Conservation (phyloP, 2,329 filamentous ascomycete genomes). For the Aspergillus oerlinghausenensis region DNA sequence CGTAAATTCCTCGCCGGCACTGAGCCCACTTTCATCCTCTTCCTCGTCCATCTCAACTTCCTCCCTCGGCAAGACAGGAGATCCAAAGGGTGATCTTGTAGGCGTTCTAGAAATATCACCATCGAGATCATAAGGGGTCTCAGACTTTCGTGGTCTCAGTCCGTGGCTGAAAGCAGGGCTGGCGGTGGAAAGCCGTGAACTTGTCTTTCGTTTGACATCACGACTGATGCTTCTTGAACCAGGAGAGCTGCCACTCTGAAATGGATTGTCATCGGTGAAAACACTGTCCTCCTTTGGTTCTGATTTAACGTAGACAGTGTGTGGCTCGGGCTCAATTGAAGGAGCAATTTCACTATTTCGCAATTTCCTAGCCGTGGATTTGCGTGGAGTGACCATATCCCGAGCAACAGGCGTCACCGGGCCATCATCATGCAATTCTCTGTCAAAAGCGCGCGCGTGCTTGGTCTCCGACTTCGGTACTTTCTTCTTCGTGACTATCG, state of each 20-base stretch:
- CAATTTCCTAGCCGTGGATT: slow-evolving; percentile 48
- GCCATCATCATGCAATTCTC: slow-evolving; percentile 28
- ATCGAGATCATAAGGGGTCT: slow-evolving; percentile 34
- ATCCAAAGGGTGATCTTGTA: slow-evolving; percentile 56
- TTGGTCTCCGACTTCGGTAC: slow-evolving; percentile 33
- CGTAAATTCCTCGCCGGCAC: slow-evolving; percentile 83
- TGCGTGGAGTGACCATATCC: slow-evolving; percentile 28
- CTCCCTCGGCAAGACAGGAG: slow-evolving; percentile 39
- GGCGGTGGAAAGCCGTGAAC: slow-evolving; percentile 38
- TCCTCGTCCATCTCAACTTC: slow-evolving; percentile 39
- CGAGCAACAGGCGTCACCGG: slow-evolving; percentile 35
- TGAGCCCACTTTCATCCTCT: slow-evolving; percentile 52
- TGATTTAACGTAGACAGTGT: slow-evolving; percentile 39
- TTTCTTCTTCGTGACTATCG: slow-evolving; percentile 26
- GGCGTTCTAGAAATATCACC: slow-evolving; percentile 52
- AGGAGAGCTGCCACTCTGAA: slow-evolving; percentile 79
- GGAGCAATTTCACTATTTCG: slow-evolving; percentile 46
- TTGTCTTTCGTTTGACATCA: slow-evolving; percentile 50
- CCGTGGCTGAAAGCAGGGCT: slow-evolving; percentile 22
- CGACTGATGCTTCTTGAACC: slow-evolving; percentile 25
- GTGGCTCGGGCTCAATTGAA: slow-evolving; percentile 33
- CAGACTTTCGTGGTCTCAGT: slow-evolving; percentile 29
- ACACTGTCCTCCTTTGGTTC: slow-evolving; percentile 54
- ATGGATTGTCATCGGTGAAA: slow-evolving; percentile 88
- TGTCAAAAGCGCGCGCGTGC: slow-evolving; percentile 27